Conservation (phyloP, 768 basidiomycete genomes). For the Lactarius akahatsu region DNA sequence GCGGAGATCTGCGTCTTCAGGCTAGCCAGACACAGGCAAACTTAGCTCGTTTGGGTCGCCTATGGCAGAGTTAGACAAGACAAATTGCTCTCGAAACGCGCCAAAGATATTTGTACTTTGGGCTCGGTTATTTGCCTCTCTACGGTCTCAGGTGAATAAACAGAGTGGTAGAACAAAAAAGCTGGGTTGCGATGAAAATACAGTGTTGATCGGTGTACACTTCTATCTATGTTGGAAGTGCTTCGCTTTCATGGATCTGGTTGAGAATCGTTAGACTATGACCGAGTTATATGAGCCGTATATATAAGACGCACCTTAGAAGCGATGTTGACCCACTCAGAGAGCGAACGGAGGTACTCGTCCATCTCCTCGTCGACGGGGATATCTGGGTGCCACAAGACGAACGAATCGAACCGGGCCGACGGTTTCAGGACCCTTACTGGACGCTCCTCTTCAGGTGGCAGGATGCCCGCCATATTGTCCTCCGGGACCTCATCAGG, state of each 20-base stretch:
- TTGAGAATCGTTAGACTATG: background rate
- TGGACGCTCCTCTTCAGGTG: slow-evolving; percentile 29
- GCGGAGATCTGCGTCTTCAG: background rate
- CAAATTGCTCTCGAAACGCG: background rate
- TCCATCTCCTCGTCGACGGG: slow-evolving; percentile 67
- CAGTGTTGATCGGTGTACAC: too few species aligned
- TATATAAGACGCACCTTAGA: slow-evolving; percentile 48
- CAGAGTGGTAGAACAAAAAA: background rate
- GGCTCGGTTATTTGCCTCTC: background rate
- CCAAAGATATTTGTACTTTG: background rate
- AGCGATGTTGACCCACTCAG: slow-evolving; percentile 69
- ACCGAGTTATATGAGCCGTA: too few species aligned
- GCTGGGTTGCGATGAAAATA: background rate
- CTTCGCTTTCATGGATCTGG: slow-evolving; percentile 17
- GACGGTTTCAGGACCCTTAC: slow-evolving; percentile 46
- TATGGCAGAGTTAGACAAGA: background rate
- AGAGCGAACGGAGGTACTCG: slow-evolving; percentile 66
- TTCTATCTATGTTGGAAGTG: background rate
- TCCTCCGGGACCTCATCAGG: slow-evolving; percentile 29
- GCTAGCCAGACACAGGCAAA: background rate
- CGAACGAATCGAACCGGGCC: slow-evolving; percentile 62
- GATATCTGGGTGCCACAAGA: slow-evolving; percentile 75
- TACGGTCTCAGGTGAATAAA: background rate
- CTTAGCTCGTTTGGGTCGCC: background rate
- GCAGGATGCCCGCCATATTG: slow-evolving; percentile 28